A percentile compares a stretch with the other conserved stretches of the same genome.
Conservation (phyloP, 768 basidiomycete genomes). For the Suillus hirtellus region DNA sequence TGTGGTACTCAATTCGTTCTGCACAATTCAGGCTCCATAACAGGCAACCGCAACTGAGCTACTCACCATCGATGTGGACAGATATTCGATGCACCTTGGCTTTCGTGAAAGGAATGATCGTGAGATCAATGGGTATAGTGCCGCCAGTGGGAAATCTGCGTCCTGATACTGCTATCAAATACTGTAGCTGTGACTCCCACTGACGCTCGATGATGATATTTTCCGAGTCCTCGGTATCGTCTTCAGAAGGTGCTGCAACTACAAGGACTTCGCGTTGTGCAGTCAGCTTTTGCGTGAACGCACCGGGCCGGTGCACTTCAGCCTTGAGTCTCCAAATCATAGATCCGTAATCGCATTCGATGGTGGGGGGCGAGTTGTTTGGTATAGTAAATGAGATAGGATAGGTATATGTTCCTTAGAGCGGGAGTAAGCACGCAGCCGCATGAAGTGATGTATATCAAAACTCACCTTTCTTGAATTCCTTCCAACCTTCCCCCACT, state of each 20-base stretch:
- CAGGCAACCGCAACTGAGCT: neutral
- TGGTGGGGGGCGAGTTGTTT: conserved; percentile 72
- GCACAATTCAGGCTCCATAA: neutral
- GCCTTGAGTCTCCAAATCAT: conserved; percentile 82
- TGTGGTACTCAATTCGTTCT: conserved; percentile 86
- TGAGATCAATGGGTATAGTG: conserved; percentile 72
- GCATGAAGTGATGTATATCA: neutral
- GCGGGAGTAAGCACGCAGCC: conserved; percentile 8
- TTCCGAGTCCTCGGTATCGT: conserved; percentile 79
- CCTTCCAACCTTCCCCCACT: conserved; percentile 68
- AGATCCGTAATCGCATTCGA: conserved; percentile 73
- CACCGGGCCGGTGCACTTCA: conserved; percentile 82
- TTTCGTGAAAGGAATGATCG: conserved; percentile 85
- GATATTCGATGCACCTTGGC: conserved; percentile 78
- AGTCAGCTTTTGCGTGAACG: conserved; percentile 75
- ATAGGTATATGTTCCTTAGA: conserved; percentile 85
- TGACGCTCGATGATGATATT: conserved; percentile 82
- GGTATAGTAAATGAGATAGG: conserved; percentile 93
- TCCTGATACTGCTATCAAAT: conserved; percentile 74
- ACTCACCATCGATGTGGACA: conserved; percentile 76
- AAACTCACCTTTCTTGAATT: conserved; percentile 80
- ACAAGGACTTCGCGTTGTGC: conserved; percentile 73
- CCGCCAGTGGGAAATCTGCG: conserved; percentile 90
- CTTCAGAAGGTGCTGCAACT: conserved; percentile 74
- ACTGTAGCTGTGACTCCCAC: conserved; percentile 90